Evolutionary conservation across 352 stramenopile genomes (phyloP).

Genomic region (Aphanomyces astaci): DNA sequence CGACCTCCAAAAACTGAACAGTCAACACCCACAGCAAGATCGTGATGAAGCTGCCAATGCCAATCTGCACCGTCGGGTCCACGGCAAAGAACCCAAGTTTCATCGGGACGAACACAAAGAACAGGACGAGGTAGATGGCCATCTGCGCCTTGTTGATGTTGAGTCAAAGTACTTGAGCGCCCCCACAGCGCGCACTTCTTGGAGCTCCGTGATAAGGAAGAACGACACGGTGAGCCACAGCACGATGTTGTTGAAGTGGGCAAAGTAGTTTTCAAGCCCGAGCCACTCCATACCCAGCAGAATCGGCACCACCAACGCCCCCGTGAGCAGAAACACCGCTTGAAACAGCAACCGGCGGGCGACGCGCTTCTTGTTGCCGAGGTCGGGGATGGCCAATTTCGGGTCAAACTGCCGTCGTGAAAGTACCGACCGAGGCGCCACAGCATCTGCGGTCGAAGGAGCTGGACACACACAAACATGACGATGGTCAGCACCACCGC

Average conservation of each 20-base stretch:
- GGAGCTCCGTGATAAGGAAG: conserved; percentile 1
- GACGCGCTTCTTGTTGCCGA: neutral
- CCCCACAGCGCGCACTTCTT: neutral
- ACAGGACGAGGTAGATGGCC: conserved; percentile 4
- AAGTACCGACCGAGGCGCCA: neutral
- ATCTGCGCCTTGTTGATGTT: conserved; percentile 11
- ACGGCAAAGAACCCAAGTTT: neutral
- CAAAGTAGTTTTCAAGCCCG: neutral
- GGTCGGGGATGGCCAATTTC: neutral
- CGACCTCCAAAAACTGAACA: conserved; percentile 20
- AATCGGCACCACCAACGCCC: neutral
- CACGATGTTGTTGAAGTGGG: neutral
- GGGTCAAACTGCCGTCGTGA: conserved; percentile 1
- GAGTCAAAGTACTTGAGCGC: conserved; percentile 12
- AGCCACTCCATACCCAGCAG: neutral
- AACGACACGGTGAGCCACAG: neutral
- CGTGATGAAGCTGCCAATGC: conserved; percentile 15
- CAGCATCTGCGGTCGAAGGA: neutral
- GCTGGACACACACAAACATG: neutral
- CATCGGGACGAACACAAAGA: conserved; percentile 14
- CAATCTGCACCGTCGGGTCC: neutral
- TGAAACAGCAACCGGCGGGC: neutral
- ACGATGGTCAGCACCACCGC: neutral
- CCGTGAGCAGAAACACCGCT: neutral
- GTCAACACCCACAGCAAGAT: conserved; percentile 18